Percentiles rank a stretch among this genome's conserved stretches.
Conservation (phyloP, 805 yeast genomes). For the Tetrapisispora arboricola region DNA sequence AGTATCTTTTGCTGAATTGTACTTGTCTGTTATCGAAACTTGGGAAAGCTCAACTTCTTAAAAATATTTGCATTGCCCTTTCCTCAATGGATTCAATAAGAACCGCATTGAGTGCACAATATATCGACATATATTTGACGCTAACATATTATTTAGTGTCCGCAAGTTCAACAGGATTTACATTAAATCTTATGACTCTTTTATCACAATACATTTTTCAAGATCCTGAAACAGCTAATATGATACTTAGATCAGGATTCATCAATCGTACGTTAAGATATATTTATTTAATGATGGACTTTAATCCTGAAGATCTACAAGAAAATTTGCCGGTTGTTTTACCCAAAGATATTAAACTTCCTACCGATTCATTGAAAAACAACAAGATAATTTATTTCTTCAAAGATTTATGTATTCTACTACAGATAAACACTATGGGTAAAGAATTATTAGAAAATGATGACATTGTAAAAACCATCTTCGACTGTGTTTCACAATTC, state of each 20-base stretch:
- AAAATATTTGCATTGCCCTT: constrained; percentile 16
- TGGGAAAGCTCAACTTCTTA: constrained; percentile 14
- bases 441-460: constrained; percentile 26
- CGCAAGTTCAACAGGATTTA: constrained; percentile 16
- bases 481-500: constrained; percentile 22
- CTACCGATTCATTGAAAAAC: constrained; percentile 21
- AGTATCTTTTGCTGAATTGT: constrained; percentile 27
- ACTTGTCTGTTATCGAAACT: constrained; percentile 12
- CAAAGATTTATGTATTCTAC: constrained; percentile 55
- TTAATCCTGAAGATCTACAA: constrained; percentile 18
- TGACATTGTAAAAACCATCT: constrained; percentile 11
- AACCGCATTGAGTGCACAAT: constrained; percentile 47
- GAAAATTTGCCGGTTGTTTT: constrained; percentile 19
- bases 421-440: constrained; percentile 56
- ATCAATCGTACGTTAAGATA: constrained; percentile 23
- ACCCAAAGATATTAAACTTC: constrained; percentile 18
- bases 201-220: constrained; percentile 26
- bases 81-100: constrained; percentile 38
- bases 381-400: constrained; percentile 24
- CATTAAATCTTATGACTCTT: constrained; percentile 19
- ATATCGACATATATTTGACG: constrained; percentile 73
- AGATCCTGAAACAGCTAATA: constrained; percentile 22
- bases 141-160: constrained; percentile 21
- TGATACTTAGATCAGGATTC: constrained; percentile 20
- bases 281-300: constrained; percentile 24